Base-by-base conservation (phyloP, 345 rosid species). In the Populus davidiana region DNA sequence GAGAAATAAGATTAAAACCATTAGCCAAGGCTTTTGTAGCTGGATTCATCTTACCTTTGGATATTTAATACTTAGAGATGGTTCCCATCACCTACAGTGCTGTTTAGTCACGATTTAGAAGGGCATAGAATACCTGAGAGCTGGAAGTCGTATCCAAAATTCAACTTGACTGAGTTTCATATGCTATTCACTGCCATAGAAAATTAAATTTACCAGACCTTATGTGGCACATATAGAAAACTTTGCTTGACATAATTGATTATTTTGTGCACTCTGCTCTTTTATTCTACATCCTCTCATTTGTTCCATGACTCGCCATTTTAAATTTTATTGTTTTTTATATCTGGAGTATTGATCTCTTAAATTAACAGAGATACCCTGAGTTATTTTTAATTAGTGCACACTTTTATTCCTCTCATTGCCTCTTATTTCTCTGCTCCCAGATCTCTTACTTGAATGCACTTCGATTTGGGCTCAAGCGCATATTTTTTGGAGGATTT, bases 401-500 rank as follows among this genome's bases (percentile, higher is more conserved):
- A 33, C 49, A 20, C 18, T 61, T 25, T 64, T 44, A 44, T 43
- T 65, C 33, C 17, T 52, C 23, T n/a, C 14, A 23, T 23, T 59
- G 12, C 29, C 27, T 70, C 49, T 67, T 38, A 33, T 67, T 33
- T 78, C 73, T 74, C 81, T 21, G 47, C 72, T 6, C 79, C 85
- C 87, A 96, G 99, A 89, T 96, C 83, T 75, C 99, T 6, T 94
- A 96, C 71, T 86, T 96, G 83, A 96, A 91, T 77, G 99, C 99
- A 52, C 97, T 96, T 78, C 91, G 92, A 47, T 96, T 93, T 88
- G 98, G 99, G 70, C 89, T 96, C 59, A 93, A 96, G 86, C 81
- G 98, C 9, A 96, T 96, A 69, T 93, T 96, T 83, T 96, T 96
- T 62, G 99, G 99, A 77, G 99, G 99, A 74, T 96, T 92, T 79